Evolutionary conservation across 202 grass and related monocot genomes (phyloP).

Genomic region (Panicum hallii): DNA sequence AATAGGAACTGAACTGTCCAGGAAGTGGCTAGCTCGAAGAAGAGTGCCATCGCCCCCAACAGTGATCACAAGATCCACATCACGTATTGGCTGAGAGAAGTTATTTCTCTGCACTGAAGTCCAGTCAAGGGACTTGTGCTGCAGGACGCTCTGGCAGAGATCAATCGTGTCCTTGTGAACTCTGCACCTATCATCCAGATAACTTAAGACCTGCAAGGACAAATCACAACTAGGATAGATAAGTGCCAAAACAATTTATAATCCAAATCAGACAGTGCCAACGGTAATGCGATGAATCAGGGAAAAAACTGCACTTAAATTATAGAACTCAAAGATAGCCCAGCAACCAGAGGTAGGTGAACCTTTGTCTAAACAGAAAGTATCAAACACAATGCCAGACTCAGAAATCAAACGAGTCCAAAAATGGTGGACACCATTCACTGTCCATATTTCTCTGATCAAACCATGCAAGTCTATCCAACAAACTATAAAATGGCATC

Average conservation of each 20-base stretch:
- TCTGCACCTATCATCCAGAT: slow-evolving; percentile 78
- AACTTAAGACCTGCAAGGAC: slow-evolving; percentile 63
- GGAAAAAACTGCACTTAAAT: background rate
- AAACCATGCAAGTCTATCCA: background rate
- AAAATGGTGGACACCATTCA: background rate
- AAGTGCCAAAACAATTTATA: background rate
- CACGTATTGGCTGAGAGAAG: slow-evolving; percentile 60
- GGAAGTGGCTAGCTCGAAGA: slow-evolving; percentile 79
- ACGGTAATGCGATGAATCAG: background rate
- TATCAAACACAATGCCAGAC: slow-evolving; percentile 11
- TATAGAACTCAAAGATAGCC: background rate
- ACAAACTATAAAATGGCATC: background rate
- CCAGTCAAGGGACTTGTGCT: slow-evolving; percentile 61
- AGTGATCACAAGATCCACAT: slow-evolving; percentile 85
- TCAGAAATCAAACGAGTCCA: background rate
- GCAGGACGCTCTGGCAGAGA: slow-evolving; percentile 63
- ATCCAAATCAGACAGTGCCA: slow-evolving; percentile 7
- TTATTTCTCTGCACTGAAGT: slow-evolving; percentile 63
- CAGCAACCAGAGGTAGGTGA: background rate
- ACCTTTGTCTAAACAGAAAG: background rate
- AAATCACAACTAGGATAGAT: slow-evolving; percentile 13
- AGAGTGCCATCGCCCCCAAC: slow-evolving; percentile 93
- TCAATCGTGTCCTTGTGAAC: slow-evolving; percentile 87
- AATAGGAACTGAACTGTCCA: slow-evolving; percentile 74
- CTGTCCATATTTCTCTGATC: background rate